Conservation (phyloP, 306 rosid species). For the Lithocarpus polystachyus region DNA sequence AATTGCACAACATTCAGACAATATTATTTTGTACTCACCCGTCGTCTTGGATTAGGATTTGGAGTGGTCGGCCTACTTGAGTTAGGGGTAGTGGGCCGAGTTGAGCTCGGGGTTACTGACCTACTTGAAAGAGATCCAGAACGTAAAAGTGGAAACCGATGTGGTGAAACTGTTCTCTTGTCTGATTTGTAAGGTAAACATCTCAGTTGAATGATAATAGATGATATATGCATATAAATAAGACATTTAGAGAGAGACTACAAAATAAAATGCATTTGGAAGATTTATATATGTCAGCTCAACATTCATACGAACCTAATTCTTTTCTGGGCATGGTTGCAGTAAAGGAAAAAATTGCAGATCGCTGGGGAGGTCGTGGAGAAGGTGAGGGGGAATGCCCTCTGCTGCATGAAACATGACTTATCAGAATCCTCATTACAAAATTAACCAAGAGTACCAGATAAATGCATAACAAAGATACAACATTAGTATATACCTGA, state of each 20-base stretch:
- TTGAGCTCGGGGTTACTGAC: conserved; percentile 61
- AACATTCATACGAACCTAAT: conserved; percentile 43
- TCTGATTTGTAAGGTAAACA: conserved; percentile 44
- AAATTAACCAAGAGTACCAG: conserved; percentile 5
- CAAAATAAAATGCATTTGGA: background rate
- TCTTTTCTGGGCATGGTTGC: conserved; percentile 71
- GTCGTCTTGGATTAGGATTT: conserved; percentile 59
- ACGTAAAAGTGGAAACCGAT: conserved; percentile 92
- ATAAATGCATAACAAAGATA: conserved; percentile 2
- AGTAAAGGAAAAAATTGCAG: conserved; percentile 72
- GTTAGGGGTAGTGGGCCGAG: conserved; percentile 74
- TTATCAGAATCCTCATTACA: conserved; percentile 10
- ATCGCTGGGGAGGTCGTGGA: conserved; percentile 46
- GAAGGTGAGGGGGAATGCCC: conserved; percentile 72
- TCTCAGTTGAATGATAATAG: conserved; percentile 15
- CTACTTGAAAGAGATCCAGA: conserved; percentile 82
- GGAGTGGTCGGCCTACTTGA: conserved; percentile 87
- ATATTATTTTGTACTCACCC: conserved; percentile 45
- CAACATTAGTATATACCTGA: conserved; percentile 44
- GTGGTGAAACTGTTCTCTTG: conserved; percentile 82
- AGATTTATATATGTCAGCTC: background rate
- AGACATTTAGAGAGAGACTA: background rate
- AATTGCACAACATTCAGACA: background rate
- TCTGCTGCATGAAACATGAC: conserved; percentile 48
- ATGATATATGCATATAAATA: background rate